Conservation (phyloP, 345 rosid genomes). For the Aquilaria sinensis region DNA sequence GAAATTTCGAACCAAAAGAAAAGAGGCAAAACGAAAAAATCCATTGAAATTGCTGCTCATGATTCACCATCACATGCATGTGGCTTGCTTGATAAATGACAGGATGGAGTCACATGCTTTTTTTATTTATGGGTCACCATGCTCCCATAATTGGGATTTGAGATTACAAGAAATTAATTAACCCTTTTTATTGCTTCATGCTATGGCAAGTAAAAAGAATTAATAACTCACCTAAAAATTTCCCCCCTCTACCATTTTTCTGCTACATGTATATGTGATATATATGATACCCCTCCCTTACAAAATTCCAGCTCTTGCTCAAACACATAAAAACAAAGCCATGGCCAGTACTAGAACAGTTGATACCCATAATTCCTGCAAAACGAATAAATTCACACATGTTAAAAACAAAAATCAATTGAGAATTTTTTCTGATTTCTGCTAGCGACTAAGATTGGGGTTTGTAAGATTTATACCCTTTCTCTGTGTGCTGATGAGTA, state of each 20-base stretch:
- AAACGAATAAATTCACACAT: background rate
- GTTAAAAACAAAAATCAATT: too few relatives aligned
- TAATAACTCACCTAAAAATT: slow-evolving; percentile 25
- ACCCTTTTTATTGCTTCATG: background rate
- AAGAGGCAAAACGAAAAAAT: too few relatives aligned
- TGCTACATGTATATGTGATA: too few relatives aligned
- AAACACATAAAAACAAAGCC: slow-evolving; percentile 14
- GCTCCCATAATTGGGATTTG: slow-evolving; percentile 3
- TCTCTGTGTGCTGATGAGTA: slow-evolving; percentile 31
- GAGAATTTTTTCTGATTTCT: too few relatives aligned
- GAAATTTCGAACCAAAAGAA: too few relatives aligned
- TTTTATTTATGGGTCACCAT: too few relatives aligned
- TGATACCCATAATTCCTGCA: slow-evolving; percentile 3
- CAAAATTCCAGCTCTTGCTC: background rate
- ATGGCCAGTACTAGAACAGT: slow-evolving; percentile 20
- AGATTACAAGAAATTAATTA: too few relatives aligned
- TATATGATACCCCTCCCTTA: background rate
- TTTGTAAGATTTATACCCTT: slow-evolving; percentile 27
- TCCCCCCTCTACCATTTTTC: background rate
- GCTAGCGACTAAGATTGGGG: background rate
- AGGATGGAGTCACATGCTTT: too few relatives aligned
- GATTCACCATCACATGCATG: too few relatives aligned
- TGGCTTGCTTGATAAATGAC: too few relatives aligned
- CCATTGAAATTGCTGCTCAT: too few relatives aligned
- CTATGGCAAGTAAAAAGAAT: slow-evolving; percentile 13